A percentile compares a stretch with the other conserved stretches of the same genome.
Conservation (phyloP, 164 flowering plant genomes). For the Macadamia tetraphylla region DNA sequence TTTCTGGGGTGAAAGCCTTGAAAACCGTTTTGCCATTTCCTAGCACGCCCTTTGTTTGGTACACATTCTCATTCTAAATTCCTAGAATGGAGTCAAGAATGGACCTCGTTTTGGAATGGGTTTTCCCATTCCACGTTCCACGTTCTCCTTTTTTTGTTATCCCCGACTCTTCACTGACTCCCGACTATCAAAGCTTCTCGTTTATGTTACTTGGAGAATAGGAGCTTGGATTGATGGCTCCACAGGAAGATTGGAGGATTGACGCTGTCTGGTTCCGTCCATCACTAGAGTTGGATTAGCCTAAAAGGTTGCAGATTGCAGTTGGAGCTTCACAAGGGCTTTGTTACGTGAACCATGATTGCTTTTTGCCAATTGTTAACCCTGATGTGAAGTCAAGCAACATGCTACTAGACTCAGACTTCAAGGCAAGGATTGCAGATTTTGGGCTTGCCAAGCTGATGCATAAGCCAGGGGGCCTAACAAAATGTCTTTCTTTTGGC, state of each 20-base stretch:
- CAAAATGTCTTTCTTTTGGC: background rate
- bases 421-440: background rate
- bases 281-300: background rate
- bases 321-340: background rate
- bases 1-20: no score
- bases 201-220: background rate
- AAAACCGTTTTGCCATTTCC: no score
- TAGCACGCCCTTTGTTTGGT: no score
- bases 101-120: no score
- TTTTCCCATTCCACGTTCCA: no score
- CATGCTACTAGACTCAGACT: background rate
- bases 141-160: no score
- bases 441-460: background rate
- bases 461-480: background rate
- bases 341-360: background rate
- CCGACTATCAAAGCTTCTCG: background rate
- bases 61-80: no score
- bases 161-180: no score
- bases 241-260: background rate
- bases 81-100: no score
- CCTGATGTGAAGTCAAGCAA: background rate
- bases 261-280: background rate
- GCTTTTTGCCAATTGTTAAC: background rate
- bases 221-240: background rate
- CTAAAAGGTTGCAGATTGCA: background rate